Base-by-base conservation (phyloP, 306 rosid species). In the Cicer judaicum region DNA sequence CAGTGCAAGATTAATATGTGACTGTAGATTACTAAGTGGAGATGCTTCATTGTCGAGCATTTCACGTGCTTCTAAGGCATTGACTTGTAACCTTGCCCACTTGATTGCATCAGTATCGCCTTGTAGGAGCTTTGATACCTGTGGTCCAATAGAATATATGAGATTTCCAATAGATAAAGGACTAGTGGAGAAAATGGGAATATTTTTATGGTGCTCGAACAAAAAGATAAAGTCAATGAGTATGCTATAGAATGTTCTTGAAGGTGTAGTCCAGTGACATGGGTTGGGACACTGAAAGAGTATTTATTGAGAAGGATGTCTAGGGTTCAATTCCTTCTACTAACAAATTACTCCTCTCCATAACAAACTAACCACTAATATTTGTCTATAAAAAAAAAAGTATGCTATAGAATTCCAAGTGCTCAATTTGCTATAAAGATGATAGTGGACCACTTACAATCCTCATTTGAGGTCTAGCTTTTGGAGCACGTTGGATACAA, bases 391-490 rank as follows among this genome's bases (percentile, higher is more conserved):
- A 4, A 29, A 29, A 29, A 18, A 18, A 29, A 63, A 63, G 49
- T n/a, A 61, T 61, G 64, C 59, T 53, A 53, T 8, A 15, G 24
- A 53, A 53, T 29, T 29, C 5, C 36, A 29, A 66, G 75, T 29
- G 56, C 21, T 59, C 50, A 68, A 78, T 49, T 34, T 49, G 78
- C 68, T 63, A 75, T 73, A 34, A 64, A 48, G 79, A 72, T 75
- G 49, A 76, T 36, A 44, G 74, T 69, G 79, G 85, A 63, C 68
- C 77, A 87, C 96, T 92, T 84, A 95, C 99, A 74, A 80, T 74
- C 79, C 82, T 85, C 89, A 95, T 95, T 79, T 84, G 93, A 81
- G 99, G 99, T 79, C 99, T 90, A 72, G 96, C 90, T 85, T 89
- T 84, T 18, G 99, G 89, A 72, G 96, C 78, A 34, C 92, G 98